Evolutionary conservation across 164 flowering plant species (phyloP).

Genomic region (Aristolochia californica): DNA sequence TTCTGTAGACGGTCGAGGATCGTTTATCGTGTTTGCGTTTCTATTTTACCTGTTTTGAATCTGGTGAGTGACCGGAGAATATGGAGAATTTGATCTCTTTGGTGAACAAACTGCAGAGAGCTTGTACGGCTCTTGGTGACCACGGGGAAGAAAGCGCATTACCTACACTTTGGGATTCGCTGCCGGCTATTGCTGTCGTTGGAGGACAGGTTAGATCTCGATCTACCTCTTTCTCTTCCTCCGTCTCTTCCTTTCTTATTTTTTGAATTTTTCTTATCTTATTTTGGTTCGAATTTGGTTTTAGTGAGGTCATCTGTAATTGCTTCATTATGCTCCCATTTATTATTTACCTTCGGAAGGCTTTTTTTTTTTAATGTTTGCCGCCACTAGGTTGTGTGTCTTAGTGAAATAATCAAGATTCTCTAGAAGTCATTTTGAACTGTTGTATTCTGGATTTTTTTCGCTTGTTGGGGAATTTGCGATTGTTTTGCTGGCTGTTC

Average conservation of each 20-base stretch:
- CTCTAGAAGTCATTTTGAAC: too few relatives aligned
- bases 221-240: slow-evolving; percentile 4
- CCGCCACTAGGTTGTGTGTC: too few relatives aligned
- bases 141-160: slow-evolving; percentile 71
- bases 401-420: too few relatives aligned
- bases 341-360: not conserved
- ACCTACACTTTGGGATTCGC: slow-evolving; percentile 93
- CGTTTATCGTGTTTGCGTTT: not conserved
- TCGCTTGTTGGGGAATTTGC: not conserved
- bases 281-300: not conserved
- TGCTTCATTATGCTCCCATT: not conserved
- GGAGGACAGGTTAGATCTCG: slow-evolving; percentile 78
- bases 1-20: not conserved
- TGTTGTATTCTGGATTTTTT: not conserved
- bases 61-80: slow-evolving; percentile 2
- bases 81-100: slow-evolving; percentile 72
- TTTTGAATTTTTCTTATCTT: not conserved
- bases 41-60: not conserved
- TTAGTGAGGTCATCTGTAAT: not conserved
- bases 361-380: too few relatives aligned
- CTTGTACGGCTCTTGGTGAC: slow-evolving; percentile 91
- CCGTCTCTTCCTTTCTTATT: too few relatives aligned
- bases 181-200: slow-evolving; percentile 91
- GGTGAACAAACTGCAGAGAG: slow-evolving; percentile 82
- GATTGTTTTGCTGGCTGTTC: not conserved